These are phyloP conservation scores for Berkeleyomyces rouxiae DNA, from an alignment of 2,329 filamentous ascomycete species.

Conservation along the genomic window DNA sequence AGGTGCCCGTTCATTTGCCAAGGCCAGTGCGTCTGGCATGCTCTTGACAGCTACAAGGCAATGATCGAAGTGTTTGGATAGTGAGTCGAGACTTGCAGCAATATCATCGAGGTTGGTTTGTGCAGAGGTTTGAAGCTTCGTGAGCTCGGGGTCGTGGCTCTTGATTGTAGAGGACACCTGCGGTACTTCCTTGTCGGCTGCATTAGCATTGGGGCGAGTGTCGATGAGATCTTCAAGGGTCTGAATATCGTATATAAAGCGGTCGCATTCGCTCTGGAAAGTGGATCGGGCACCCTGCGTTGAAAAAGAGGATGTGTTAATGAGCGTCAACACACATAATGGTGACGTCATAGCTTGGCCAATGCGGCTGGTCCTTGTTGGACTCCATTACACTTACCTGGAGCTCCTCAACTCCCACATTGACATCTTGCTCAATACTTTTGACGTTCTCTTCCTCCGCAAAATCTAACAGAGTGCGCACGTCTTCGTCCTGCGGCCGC, in stretches of 20 bases:
- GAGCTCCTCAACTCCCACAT: constrained; percentile 52
- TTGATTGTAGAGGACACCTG: constrained; percentile 4
- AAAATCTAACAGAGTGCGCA: constrained; percentile 56
- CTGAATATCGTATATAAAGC: constrained; percentile 59
- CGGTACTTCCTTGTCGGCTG: constrained; percentile 17
- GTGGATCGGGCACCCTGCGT: constrained; percentile 40
- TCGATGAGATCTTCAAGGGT: constrained; percentile 42
- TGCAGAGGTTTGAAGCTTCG: constrained; percentile 42
- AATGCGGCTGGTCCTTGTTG: not conserved
- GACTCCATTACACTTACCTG: constrained; percentile 31
- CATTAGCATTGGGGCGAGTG: constrained; percentile 19
- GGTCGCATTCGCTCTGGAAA: constrained; percentile 59
- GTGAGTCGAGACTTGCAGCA: constrained; percentile 61
- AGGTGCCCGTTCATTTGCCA: constrained; percentile 50
- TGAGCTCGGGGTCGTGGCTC: constrained; percentile 23
- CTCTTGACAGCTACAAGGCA: constrained; percentile 83
- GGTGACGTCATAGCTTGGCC: not conserved
- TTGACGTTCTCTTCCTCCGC: constrained; percentile 57
- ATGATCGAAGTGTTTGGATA: constrained; percentile 81
- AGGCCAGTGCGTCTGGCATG: constrained; percentile 62
- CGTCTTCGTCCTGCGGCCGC: constrained; percentile 38
- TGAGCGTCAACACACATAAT: not conserved
- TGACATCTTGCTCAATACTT: constrained; percentile 46
- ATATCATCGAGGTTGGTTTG: constrained; percentile 65
- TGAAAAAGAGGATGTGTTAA: constrained; percentile 14